phyloP scores from a whole-genome alignment of 2,329 filamentous ascomycete genomes.

The Aspergillus latus region DNA sequence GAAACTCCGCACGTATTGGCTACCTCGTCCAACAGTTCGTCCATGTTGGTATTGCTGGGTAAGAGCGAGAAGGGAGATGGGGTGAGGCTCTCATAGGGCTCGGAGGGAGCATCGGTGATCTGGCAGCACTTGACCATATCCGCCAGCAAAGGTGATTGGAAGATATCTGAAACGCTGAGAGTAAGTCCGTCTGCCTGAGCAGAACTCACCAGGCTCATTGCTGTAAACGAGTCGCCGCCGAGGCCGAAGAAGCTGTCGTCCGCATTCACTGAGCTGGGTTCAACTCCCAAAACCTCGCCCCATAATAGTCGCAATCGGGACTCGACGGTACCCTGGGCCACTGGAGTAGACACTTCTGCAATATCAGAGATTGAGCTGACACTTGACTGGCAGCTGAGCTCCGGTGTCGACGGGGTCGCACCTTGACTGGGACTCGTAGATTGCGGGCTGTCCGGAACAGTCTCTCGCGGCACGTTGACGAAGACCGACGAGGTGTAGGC shows the following conservation, averaged over 20 bases:
- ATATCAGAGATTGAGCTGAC: too few relatives aligned
- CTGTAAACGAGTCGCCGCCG: conserved; percentile 50
- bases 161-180: conserved; percentile 47
- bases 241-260: conserved; percentile 50
- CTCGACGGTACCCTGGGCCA: conserved; percentile 15
- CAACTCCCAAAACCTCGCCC: conserved; percentile 41
- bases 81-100: not conserved
- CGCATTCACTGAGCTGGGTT: conserved; percentile 38
- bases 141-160: conserved; percentile 43
- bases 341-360: too few relatives aligned
- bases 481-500: not conserved
- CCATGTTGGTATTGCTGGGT: conserved; percentile 19
- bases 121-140: conserved; percentile 43
- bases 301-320: conserved; percentile 36
- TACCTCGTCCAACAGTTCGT: conserved; percentile 29
- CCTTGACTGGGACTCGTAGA: too few relatives aligned
- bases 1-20: conserved; percentile 32
- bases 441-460: too few relatives aligned
- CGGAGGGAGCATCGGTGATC: not conserved
- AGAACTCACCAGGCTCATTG: conserved; percentile 47
- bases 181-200: conserved; percentile 42
- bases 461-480: too few relatives aligned
- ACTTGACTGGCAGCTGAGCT: too few relatives aligned
- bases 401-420: too few relatives aligned
- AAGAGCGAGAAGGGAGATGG: conserved; percentile 27